Conservation (phyloP, 1,139 yeast genomes). For the Petasospora fabianii region DNA sequence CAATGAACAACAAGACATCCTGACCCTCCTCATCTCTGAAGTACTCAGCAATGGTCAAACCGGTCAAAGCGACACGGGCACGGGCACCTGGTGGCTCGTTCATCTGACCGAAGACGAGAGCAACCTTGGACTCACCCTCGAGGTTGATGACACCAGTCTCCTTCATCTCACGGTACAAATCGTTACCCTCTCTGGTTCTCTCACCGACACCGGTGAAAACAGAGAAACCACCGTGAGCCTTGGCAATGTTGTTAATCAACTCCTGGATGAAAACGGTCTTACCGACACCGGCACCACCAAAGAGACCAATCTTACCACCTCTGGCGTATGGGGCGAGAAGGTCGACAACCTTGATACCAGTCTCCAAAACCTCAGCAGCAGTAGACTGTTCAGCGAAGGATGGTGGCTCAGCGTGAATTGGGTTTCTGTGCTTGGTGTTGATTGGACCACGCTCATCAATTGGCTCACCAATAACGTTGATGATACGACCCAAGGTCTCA, state of each 20-base stretch:
- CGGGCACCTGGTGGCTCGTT: constrained; percentile 99
- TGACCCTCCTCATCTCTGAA: constrained; percentile 99
- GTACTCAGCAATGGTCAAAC: constrained; percentile 99
- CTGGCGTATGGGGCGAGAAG: constrained; percentile 99
- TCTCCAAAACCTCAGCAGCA: constrained; percentile 95
- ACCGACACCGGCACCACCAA: constrained; percentile 99
- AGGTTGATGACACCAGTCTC: constrained; percentile 99
- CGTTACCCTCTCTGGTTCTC: constrained; percentile 99
- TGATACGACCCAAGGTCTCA: constrained; percentile 97
- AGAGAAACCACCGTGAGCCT: constrained; percentile 99
- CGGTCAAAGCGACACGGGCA: constrained; percentile 99
- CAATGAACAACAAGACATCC: constrained; percentile 98
- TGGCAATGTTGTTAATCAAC: constrained; percentile 98
- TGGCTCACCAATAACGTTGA: constrained; percentile 99
- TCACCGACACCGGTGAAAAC: constrained; percentile 99
- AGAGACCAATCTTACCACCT: constrained; percentile 99
- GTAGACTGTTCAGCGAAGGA: constrained; percentile 95
- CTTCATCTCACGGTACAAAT: constrained; percentile 99
- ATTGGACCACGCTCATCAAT: constrained; percentile 99
- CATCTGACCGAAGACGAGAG: constrained; percentile 99
- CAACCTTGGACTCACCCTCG: constrained; percentile 99
- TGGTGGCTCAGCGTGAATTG: constrained; percentile 99
- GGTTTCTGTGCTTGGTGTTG: constrained; percentile 86
- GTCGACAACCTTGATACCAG: constrained; percentile 99
- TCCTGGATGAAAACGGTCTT: constrained; percentile 99